A percentile compares a stretch with the other conserved stretches of the same genome.
Conservation (phyloP, 1,284 basidiomycete genomes). For the Xerocomus cyaneibrunnescens region DNA sequence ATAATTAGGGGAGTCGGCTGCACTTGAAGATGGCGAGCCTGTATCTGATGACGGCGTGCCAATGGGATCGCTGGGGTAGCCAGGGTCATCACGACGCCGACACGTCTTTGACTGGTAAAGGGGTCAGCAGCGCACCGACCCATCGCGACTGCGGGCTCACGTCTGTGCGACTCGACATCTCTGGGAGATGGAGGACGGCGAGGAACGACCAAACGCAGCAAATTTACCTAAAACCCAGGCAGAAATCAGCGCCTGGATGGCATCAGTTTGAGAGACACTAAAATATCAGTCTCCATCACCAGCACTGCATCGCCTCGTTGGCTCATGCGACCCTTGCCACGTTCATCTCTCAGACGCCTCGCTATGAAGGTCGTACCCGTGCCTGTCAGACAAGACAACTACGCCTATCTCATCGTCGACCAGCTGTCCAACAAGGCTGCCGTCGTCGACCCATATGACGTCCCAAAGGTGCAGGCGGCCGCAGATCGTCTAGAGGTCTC, state of each 20-base stretch:
- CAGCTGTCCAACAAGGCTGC: conserved; percentile 69
- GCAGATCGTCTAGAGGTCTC: conserved; percentile 69
- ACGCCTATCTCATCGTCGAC: conserved; percentile 86
- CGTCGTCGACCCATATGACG: conserved; percentile 82
- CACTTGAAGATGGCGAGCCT: no score
- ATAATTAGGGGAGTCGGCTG: no score
- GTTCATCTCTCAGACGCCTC: not conserved
- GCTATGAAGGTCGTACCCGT: conserved; percentile 75
- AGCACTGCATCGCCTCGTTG: conserved; percentile 17
- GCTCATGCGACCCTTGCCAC: conserved; percentile 24
- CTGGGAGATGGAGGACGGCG: not conserved
- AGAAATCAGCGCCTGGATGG: conserved; percentile 4
- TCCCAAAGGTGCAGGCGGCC: conserved; percentile 67
- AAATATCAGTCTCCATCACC: conserved; percentile 18
- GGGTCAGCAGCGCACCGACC: not conserved
- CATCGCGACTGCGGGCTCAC: conserved; percentile 3
- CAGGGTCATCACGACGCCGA: no score
- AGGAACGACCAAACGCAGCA: not conserved
- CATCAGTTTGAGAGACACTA: no score
- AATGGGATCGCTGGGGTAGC: no score
- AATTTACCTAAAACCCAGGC: not conserved
- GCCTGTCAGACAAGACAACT: conserved; percentile 81
- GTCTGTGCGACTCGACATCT: conserved; percentile 1
- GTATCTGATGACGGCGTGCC: no score
- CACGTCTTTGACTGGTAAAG: no score